Base-by-base conservation (phyloP, 192 early-diverging fungal species). In the Pilaira anomala region DNA sequence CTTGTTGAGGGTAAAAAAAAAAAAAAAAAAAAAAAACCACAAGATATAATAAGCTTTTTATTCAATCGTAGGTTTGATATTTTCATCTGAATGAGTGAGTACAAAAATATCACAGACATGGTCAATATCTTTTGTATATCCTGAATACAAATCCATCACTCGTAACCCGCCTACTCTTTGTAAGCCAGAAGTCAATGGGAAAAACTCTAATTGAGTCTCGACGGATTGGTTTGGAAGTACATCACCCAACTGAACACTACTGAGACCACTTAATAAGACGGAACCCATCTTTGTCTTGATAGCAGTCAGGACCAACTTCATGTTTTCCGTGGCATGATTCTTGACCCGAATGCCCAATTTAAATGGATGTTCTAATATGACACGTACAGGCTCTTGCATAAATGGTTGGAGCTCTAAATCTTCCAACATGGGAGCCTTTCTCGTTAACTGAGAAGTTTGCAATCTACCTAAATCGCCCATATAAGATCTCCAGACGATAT, bases 401-500 rank as follows among this genome's bases (percentile, higher is more conserved):
- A 83, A 60, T 0, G 88, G 81, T 21, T 78, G 72, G 0, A 94
- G 71, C 18, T 89, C 82, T 62, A 91, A 78, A 7, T 86, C 84
- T 14, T 93, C 88, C 69, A 91, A 68, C 9, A 82, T 68, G 0
- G 89, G 85, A 9, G 91, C 80, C 75, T 94, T 96, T 44, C 94
- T 87, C 61, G 85, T 76, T 41, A 98, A 77, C 73, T 97, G 94
- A 14, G 91, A 90, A 30, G 96, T 98, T 77, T 98, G 95, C 57
- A 96, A 74, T 7, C 94, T 83, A 0, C 94, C 96, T 0, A 87
- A 80, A 71, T 92, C 91, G 28, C 96, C 95, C 55, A 95, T 87
- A 11, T 83, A 80, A n/a, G 91, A 88, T 33, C 91, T 78, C 96
- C 96, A 98, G n/a, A 90, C 77, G 59, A 97, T 97, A 70, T 97